These are phyloP conservation scores for Fusarium sp. DNA, from an alignment of 2,329 filamentous ascomycete genomes.

Conservation along the genomic window DNA sequence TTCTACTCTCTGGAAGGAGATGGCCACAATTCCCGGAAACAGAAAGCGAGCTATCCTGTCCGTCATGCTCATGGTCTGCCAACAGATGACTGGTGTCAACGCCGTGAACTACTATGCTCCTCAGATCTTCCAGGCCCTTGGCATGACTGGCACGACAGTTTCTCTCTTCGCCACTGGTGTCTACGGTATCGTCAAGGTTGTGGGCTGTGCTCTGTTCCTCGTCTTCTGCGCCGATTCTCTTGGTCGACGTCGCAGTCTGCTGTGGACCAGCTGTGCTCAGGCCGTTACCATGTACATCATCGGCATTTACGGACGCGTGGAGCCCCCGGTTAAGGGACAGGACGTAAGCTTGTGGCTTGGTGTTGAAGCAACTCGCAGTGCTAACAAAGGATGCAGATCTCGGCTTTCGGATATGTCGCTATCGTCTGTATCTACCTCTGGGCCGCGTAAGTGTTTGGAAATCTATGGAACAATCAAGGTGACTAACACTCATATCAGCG, in stretches of 20 bases:
- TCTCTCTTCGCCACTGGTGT: slow-evolving; percentile 79
- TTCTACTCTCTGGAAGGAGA: slow-evolving; percentile 72
- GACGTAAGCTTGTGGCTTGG: slow-evolving; percentile 49
- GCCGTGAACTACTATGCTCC: slow-evolving; percentile 74
- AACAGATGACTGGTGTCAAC: slow-evolving; percentile 76
- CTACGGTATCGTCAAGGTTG: slow-evolving; percentile 78
- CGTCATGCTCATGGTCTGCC: slow-evolving; percentile 72
- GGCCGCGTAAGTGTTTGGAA: slow-evolving; percentile 57
- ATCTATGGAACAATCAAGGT: background rate
- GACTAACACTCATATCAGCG: slow-evolving; percentile 47
- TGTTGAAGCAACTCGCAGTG: too few species aligned
- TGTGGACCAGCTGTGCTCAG: slow-evolving; percentile 74
- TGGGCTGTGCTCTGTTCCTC: slow-evolving; percentile 72
- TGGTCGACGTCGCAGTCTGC: slow-evolving; percentile 69
- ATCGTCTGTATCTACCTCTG: slow-evolving; percentile 80
- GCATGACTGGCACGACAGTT: slow-evolving; percentile 65
- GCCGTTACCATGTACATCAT: slow-evolving; percentile 75
- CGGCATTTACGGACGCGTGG: slow-evolving; percentile 75
- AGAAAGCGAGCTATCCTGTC: slow-evolving; percentile 73
- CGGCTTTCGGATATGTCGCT: slow-evolving; percentile 76
- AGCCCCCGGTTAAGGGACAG: slow-evolving; percentile 65
- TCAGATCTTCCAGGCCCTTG: slow-evolving; percentile 74
- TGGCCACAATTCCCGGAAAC: slow-evolving; percentile 70
- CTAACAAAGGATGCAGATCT: slow-evolving; percentile 53
- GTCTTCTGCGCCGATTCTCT: slow-evolving; percentile 76